These are phyloP conservation scores for Triticum turgidum DNA, from an alignment of 176 grass and related monocot genomes.

Conservation along the genomic window DNA sequence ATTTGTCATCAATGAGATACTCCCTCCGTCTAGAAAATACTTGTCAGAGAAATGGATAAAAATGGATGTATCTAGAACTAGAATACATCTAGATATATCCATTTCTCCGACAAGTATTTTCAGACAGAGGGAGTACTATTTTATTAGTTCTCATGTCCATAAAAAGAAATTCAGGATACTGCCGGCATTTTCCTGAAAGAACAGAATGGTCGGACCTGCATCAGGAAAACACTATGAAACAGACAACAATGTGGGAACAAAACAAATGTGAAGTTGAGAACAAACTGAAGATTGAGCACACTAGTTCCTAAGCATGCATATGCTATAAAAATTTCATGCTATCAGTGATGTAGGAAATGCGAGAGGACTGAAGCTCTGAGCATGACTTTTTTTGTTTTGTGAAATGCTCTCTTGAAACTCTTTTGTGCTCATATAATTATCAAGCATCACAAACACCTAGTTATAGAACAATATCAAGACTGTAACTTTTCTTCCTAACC, in stretches of 20 bases:
- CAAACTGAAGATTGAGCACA: conserved; percentile 20
- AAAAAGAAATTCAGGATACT: conserved; percentile 77
- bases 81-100: no score
- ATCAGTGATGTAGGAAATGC: not conserved
- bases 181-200: conserved; percentile 99
- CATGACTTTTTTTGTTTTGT: not conserved
- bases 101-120: no score
- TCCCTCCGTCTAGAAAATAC: no score
- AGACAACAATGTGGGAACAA: conserved; percentile 1
- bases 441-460: not conserved
- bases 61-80: no score
- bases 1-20: conserved; percentile 17
- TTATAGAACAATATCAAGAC: conserved; percentile 7
- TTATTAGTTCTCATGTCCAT: not conserved
- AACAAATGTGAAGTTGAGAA: not conserved
- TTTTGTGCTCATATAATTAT: not conserved
- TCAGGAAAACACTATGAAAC: conserved; percentile 39
- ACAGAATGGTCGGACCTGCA: conserved; percentile 95
- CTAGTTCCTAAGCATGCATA: conserved; percentile 8
- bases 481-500: not conserved
- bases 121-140: not conserved
- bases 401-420: not conserved
- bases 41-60: no score
- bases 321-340: not conserved
- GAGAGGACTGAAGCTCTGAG: not conserved